Conservation (phyloP, 225 moss, liverwort and hornwort species). For the Bryoerythrophyllum caledonicum region DNA sequence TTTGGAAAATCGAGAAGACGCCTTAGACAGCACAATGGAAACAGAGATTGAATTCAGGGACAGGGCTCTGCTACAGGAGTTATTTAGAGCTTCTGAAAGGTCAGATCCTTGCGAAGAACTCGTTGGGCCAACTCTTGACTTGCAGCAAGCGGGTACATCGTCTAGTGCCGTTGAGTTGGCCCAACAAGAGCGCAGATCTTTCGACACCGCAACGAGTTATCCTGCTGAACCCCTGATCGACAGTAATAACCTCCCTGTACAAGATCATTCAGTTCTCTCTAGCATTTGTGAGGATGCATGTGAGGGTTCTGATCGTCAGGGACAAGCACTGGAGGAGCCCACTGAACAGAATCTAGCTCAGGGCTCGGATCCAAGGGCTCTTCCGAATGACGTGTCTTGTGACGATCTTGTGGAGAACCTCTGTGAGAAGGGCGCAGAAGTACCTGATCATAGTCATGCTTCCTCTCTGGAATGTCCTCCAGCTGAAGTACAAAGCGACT, state of each 20-base stretch:
- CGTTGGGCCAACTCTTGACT: constrained; percentile 4
- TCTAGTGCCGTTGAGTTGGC: background rate
- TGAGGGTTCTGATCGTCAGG: background rate
- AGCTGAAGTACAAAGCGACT: background rate
- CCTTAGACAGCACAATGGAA: constrained; percentile 1
- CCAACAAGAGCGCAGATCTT: constrained; percentile 12
- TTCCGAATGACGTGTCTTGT: constrained; percentile 6
- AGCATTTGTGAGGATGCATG: constrained; percentile 21
- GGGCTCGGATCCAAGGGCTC: constrained; percentile 19
- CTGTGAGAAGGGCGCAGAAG: constrained; percentile 10
- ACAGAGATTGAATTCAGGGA: constrained; percentile 18
- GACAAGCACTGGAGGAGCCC: constrained; percentile 6
- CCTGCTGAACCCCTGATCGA: constrained; percentile 6
- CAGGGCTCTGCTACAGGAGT: constrained; percentile 37
- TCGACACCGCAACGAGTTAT: background rate
- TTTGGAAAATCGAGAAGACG: background rate
- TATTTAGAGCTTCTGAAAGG: background rate
- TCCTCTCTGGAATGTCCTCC: constrained; percentile 1
- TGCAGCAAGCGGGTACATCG: constrained; percentile 17
- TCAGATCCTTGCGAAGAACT: background rate
- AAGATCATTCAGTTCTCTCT: constrained; percentile 14
- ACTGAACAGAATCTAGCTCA: background rate
- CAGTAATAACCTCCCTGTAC: background rate
- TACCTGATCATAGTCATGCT: constrained; percentile 1
- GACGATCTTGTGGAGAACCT: background rate